Percentiles rank a stretch among this genome's conserved stretches.
phyloP scores from a whole-genome alignment of 2,329 filamentous ascomycete species.

The Capronia americana region DNA sequence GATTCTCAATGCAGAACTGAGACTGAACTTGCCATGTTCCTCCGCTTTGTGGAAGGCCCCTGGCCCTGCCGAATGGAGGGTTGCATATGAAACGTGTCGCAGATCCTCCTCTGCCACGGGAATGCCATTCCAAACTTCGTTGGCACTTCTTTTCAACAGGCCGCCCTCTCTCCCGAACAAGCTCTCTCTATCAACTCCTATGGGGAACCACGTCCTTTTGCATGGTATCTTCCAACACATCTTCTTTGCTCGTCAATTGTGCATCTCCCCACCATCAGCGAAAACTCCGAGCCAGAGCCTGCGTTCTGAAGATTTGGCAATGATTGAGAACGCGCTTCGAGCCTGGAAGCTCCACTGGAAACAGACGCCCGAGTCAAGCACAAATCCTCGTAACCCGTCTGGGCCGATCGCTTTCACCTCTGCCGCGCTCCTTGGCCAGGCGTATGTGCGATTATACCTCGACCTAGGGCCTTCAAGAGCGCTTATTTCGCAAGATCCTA shows the following conservation, averaged over 20 bases:
- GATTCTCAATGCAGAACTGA: slow-evolving; percentile 46
- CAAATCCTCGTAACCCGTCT: slow-evolving; percentile 45
- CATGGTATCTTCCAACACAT: too few species aligned
- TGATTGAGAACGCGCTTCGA: slow-evolving; percentile 46
- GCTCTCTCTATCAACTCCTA: slow-evolving; percentile 31
- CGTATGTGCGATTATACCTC: slow-evolving; percentile 54
- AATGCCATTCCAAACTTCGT: slow-evolving; percentile 43
- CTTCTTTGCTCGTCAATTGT: too few species aligned
- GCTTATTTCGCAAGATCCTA: too few species aligned
- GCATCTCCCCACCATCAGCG: too few species aligned
- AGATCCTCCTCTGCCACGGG: slow-evolving; percentile 20
- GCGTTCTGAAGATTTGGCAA: background rate
- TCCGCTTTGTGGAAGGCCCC: slow-evolving; percentile 45
- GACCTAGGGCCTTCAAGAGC: slow-evolving; percentile 34
- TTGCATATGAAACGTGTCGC: slow-evolving; percentile 8
- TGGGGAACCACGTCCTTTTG: too few species aligned
- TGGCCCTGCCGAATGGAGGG: slow-evolving; percentile 43
- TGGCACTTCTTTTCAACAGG: slow-evolving; percentile 47
- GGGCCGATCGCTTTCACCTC: slow-evolving; percentile 70
- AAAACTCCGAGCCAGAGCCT: too few species aligned
- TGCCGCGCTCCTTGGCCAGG: slow-evolving; percentile 67
- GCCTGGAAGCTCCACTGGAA: slow-evolving; percentile 51
- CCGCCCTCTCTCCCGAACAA: slow-evolving; percentile 28
- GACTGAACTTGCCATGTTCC: slow-evolving; percentile 46
- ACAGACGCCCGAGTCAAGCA: slow-evolving; percentile 47